Percentiles rank a stretch among this genome's conserved stretches.
These are phyloP conservation scores for Globisporangium uncinulatum DNA, from an alignment of 352 stramenopile species.

Conservation along the genomic window DNA sequence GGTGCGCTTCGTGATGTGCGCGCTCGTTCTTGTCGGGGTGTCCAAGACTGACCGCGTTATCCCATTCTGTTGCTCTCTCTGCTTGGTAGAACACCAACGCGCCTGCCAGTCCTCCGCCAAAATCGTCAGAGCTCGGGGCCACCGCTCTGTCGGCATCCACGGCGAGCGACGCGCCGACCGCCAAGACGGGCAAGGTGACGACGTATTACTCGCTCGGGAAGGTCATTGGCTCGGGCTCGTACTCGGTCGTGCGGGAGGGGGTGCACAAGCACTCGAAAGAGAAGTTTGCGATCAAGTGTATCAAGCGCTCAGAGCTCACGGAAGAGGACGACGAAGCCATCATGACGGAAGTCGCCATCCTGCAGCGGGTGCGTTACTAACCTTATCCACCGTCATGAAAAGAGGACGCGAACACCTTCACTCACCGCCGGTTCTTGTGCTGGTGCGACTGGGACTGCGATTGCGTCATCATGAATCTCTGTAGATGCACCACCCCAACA, in stretches of 20 bases:
- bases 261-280: constrained; percentile 74
- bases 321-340: constrained; percentile 77
- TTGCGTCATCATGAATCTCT: too few species aligned
- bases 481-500: constrained; percentile 86
- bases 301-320: constrained; percentile 78
- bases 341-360: constrained; percentile 70
- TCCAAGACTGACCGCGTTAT: too few species aligned
- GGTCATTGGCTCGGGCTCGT: constrained; percentile 86
- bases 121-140: constrained; percentile 5
- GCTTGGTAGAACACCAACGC: constrained; percentile 5
- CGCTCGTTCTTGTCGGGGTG: not conserved
- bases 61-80: not conserved
- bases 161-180: constrained; percentile 16
- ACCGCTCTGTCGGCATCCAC: constrained; percentile 9
- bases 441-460: too few species aligned
- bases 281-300: constrained; percentile 90
- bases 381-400: not conserved
- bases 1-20: constrained; percentile 13
- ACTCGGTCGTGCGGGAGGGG: constrained; percentile 84
- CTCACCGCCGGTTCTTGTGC: not conserved
- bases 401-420: not conserved
- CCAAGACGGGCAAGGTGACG: constrained; percentile 48
- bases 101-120: constrained; percentile 3
- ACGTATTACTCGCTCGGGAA: constrained; percentile 71
- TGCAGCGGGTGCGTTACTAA: constrained; percentile 37